Percentiles rank a stretch among this genome's conserved stretches.
phyloP scores from a whole-genome alignment of 306 rosid species.

The Trifolium fragiferum region DNA sequence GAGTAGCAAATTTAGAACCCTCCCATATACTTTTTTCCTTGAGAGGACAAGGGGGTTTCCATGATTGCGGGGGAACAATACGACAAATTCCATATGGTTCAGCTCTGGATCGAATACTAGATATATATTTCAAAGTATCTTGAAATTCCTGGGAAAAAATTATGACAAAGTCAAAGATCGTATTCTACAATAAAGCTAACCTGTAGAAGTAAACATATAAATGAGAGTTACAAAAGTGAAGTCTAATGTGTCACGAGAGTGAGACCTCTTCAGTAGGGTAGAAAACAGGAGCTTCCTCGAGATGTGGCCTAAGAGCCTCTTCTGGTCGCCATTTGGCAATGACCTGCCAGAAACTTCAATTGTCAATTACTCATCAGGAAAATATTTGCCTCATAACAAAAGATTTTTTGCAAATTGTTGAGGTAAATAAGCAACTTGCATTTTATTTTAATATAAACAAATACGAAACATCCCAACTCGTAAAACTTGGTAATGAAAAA shows the following conservation, averaged over 20 bases:
- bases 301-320: constrained; percentile 67
- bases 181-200: constrained; percentile 37
- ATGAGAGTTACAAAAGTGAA: constrained; percentile 27
- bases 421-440: constrained; percentile 20
- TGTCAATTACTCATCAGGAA: constrained; percentile 42
- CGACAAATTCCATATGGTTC: constrained; percentile 96
- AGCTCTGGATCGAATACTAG: constrained; percentile 79
- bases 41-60: constrained; percentile 97
- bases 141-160: constrained; percentile 77
- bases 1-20: constrained; percentile 83
- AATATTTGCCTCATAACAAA: constrained; percentile 16
- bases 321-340: constrained; percentile 91
- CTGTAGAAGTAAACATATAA: constrained; percentile 37
- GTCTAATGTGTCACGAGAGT: constrained; percentile 41
- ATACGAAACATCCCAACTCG: constrained; percentile 27
- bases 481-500: constrained; percentile 37
- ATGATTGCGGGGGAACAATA: constrained; percentile 93
- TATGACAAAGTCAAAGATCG: constrained; percentile 40
- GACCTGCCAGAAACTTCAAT: constrained; percentile 64
- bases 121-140: constrained; percentile 85
- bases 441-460: constrained; percentile 27
- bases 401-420: not conserved
- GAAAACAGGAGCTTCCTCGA: constrained; percentile 92
- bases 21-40: constrained; percentile 77
- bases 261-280: constrained; percentile 93